Evolutionary conservation across 108 stramenopile species (phyloP), one percentile per base, ranked within the genome.

Genomic region (Conticribra weissflogii): DNA sequence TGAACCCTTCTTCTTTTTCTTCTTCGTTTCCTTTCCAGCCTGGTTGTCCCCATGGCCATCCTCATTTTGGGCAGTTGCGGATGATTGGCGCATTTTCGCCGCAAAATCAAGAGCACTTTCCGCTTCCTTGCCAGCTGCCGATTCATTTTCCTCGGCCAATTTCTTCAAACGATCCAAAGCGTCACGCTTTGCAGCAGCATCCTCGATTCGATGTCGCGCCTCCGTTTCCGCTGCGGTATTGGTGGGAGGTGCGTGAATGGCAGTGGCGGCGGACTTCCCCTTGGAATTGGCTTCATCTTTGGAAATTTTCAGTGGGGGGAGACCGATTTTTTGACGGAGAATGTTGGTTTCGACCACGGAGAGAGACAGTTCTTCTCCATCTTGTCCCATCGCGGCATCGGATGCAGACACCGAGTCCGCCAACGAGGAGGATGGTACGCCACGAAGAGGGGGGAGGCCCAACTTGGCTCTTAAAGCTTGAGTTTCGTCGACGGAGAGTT

Each of bases 401-500:
- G n/a, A n/a, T n/a, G n/a, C n/a, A n/a, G n/a, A n/a, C n/a, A n/a
- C n/a, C n/a, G n/a, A n/a, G n/a, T n/a, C n/a, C n/a, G n/a, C n/a
- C n/a, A n/a, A n/a, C n/a, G n/a, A n/a, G n/a, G n/a, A n/a, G 45
- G 60, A 23, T 16, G 28, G 2, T 7, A 17, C 30, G 30, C 27
- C 47, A 28, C 79, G 74, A 0, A 83, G 56, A 0, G 96, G 96
- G 21, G 79, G 66, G 66, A 95, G 57, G 0, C 96, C 96, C 7
- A 97, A 76, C 45, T 72, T 52, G 30, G 79, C 76, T 7, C 96
- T 91, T 16, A 97, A 77, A 19, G 78, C 81, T 50, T 97, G 92
- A 4, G 94, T 95, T 66, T 97, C 96, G 31, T 86, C 87, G 44
- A 97, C 59, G 56, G 92, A 91, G 3, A 96, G 69, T 64, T 90